Conservation (phyloP, 1,139 yeast genomes). For the Groenewaldozyma sp. region DNA sequence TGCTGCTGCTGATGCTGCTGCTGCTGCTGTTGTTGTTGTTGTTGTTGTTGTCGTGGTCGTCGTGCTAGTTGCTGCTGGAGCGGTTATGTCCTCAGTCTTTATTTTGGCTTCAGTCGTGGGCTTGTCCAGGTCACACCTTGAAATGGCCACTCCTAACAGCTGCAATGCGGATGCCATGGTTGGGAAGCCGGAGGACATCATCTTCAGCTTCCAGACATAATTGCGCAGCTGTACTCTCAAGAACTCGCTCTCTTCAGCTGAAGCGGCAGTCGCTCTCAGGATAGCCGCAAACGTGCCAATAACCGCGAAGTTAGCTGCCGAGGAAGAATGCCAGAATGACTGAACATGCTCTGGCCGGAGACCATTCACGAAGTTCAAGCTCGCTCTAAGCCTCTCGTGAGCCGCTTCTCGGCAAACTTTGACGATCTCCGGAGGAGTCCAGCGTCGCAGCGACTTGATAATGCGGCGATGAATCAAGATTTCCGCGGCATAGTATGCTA, state of each 20-base stretch:
- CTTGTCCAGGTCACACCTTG: slow-evolving; percentile 17
- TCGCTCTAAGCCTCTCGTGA: slow-evolving; percentile 65
- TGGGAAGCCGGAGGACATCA: slow-evolving; percentile 64
- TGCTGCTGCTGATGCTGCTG: no score
- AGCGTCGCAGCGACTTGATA: slow-evolving; percentile 40
- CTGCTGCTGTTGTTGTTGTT: no score
- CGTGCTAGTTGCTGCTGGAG: no score
- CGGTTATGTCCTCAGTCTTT: no score
- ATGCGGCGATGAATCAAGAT: slow-evolving; percentile 76
- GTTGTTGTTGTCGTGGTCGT: no score
- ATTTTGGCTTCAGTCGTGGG: no score
- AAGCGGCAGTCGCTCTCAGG: slow-evolving; percentile 35
- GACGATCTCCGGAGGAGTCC: slow-evolving; percentile 56
- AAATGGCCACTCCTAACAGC: slow-evolving; percentile 42
- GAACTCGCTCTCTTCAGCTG: slow-evolving; percentile 47
- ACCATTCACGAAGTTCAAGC: slow-evolving; percentile 68
- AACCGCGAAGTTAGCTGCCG: slow-evolving; percentile 66
- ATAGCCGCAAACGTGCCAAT: slow-evolving; percentile 84
- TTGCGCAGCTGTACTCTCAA: slow-evolving; percentile 62
- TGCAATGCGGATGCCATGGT: slow-evolving; percentile 63
- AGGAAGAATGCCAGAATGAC: slow-evolving; percentile 81
- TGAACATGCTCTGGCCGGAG: slow-evolving; percentile 74
- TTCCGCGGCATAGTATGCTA: slow-evolving; percentile 83
- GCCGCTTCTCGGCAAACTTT: slow-evolving; percentile 80
- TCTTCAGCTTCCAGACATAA: slow-evolving; percentile 66